A percentile compares a stretch with the other conserved stretches of the same genome.
These are phyloP conservation scores for Neopestalotiopsis clavispora DNA, from an alignment of 2,329 filamentous ascomycete genomes.

Conservation along the genomic window DNA sequence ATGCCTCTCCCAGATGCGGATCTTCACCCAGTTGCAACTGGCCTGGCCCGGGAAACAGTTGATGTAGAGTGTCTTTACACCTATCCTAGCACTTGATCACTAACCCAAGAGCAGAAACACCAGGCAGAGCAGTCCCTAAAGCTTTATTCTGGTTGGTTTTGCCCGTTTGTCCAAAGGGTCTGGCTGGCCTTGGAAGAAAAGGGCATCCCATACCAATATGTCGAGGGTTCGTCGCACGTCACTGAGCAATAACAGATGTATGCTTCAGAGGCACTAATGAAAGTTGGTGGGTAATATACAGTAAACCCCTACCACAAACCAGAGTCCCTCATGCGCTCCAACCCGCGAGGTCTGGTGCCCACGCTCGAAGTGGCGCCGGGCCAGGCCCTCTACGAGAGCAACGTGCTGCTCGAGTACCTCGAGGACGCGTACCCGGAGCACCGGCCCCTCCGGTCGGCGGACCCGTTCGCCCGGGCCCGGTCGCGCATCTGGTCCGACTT, in stretches of 20 bases:
- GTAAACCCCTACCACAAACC: slow-evolving; percentile 65
- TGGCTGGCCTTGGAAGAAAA: slow-evolving; percentile 66
- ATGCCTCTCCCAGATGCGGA: slow-evolving; percentile 33
- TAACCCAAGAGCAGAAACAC: slow-evolving; percentile 28
- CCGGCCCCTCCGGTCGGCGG: slow-evolving; percentile 48
- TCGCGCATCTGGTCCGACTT: slow-evolving; percentile 64
- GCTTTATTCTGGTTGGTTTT: slow-evolving; percentile 28
- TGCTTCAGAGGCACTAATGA: too few relatives aligned
- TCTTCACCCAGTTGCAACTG: slow-evolving; percentile 32
- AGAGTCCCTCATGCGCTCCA: slow-evolving; percentile 55
- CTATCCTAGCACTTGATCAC: neutral
- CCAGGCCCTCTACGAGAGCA: slow-evolving; percentile 61
- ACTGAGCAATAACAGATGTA: too few relatives aligned
- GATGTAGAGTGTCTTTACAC: slow-evolving; percentile 21
- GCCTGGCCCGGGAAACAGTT: slow-evolving; percentile 32
- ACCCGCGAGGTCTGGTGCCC: slow-evolving; percentile 63
- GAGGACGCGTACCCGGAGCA: slow-evolving; percentile 58
- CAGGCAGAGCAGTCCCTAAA: slow-evolving; percentile 27
- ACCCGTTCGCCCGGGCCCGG: slow-evolving; percentile 56
- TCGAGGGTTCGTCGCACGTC: slow-evolving; percentile 37
- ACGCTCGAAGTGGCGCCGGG: slow-evolving; percentile 44
- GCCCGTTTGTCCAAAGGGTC: slow-evolving; percentile 53
- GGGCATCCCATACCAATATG: slow-evolving; percentile 62
- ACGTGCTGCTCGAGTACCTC: slow-evolving; percentile 63
- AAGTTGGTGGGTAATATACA: slow-evolving; percentile 15